Evolutionary conservation across 208 protist genomes (phyloP).

Genomic region (Trypanosoma boissoni): DNA sequence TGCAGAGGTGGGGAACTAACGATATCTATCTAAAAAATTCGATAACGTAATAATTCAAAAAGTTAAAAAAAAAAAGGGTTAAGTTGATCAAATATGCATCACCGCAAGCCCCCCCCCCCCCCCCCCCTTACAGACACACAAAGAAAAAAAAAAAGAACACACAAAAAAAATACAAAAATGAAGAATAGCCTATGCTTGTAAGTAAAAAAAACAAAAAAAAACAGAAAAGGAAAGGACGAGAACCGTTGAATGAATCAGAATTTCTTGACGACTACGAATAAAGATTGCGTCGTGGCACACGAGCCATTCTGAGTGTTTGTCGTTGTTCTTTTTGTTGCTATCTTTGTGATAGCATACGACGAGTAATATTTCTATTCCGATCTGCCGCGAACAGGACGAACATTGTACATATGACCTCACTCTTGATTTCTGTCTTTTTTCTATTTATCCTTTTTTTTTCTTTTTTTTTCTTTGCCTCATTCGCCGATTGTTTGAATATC

Average conservation of each 20-base stretch:
- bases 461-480: background rate
- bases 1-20: background rate
- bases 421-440: background rate
- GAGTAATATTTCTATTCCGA: no score
- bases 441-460: background rate
- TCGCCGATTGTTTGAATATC: background rate
- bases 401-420: background rate
- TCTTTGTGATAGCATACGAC: no score
- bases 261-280: no score
- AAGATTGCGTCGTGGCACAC: no score
- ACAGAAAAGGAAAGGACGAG: no score
- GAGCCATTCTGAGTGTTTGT: constrained; percentile 1
- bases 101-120: no score
- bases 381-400: no score
- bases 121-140: background rate
- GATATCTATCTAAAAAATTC: background rate
- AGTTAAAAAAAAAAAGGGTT: no score
- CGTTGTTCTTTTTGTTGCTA: constrained; percentile 14
- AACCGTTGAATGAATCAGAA: no score
- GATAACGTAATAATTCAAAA: no score
- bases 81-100: no score
- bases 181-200: no score
- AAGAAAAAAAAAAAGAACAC: background rate
- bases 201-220: constrained; percentile 27
- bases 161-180: background rate